Evolutionary conservation across 140 eudicot genomes (phyloP), one percentile per base, ranked within the genome.

Genomic region (Stevia rebaudiana): DNA sequence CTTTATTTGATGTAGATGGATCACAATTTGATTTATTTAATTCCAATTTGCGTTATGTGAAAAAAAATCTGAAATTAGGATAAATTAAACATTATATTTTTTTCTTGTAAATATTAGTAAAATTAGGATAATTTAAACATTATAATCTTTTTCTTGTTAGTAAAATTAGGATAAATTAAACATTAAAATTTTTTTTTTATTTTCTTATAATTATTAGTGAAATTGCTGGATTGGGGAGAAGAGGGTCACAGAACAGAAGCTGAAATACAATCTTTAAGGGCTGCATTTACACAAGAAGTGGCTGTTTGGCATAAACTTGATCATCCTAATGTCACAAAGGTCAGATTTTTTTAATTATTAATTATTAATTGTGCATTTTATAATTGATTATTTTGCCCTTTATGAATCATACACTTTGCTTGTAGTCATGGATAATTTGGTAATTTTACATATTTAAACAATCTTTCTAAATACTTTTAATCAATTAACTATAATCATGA

Each of bases 241-340:
- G 94, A 85, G 72, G 94, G 94, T 53, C 88, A 85, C 76, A 79
- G 88, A 62, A 82, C 88, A 16, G 88, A 83, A 30, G 94, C 94
- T 58, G 94, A 85, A 61, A 74, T 85, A 67, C 78, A 77, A 49
- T 85, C 94, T 49, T 72, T 85, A 65, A 76, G 94, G 65, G 82
- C 88, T 3, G 88, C 94, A 23, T 85, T 85, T 74, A 79, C 94
- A 7, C 94, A 85, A 73, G 94, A 85, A 82, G 88, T 85, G 55
- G 94, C 83, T 13, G 94, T 85, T n/a, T 85, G 94, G 94, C 94
- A 85, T 73, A 82, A 85, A 69, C 94, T 85, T 82, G 83, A 85
- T 58, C 94, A 85, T 68, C 94, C 94, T 22, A 85, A 85, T 79
- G 94, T 85, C 55, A 85, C 94, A 39, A 85, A 85, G 94, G 94